Evolutionary conservation across 805 yeast genomes (phyloP).

Genomic region (Barnettozyma pratensis): DNA sequence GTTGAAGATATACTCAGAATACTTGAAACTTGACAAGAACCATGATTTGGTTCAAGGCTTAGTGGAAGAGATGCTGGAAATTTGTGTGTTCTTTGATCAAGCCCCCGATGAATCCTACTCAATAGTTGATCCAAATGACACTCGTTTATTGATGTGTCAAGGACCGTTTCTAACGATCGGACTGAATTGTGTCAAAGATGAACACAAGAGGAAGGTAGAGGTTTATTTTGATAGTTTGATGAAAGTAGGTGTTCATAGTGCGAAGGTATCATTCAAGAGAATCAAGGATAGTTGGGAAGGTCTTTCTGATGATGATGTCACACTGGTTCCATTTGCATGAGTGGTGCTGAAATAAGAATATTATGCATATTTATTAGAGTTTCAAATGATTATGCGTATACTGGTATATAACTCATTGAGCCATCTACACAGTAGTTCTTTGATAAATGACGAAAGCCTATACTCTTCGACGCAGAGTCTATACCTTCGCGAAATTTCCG

Average conservation of each 20-base stretch:
- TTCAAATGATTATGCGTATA: neutral
- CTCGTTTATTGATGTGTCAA: conserved; percentile 21
- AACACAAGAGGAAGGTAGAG: conserved; percentile 10
- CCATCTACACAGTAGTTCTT: too few relatives aligned
- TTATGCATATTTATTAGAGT: neutral
- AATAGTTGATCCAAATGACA: conserved; percentile 11
- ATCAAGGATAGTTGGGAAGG: conserved; percentile 20
- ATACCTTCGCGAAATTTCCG: too few relatives aligned
- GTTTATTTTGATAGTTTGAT: conserved; percentile 15
- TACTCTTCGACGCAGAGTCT: too few relatives aligned
- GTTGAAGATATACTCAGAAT: conserved; percentile 29
- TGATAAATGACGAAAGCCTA: too few relatives aligned
- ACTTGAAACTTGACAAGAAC: conserved; percentile 29
- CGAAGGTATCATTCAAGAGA: conserved; percentile 14
- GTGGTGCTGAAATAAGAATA: neutral
- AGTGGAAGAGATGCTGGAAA: conserved; percentile 14
- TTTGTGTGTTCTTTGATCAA: conserved; percentile 16
- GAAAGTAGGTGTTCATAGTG: conserved; percentile 18
- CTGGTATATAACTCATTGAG: too few relatives aligned
- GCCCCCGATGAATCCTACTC: neutral
- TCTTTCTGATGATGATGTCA: conserved; percentile 4
- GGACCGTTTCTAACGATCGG: conserved; percentile 22
- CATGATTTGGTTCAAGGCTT: conserved; percentile 15
- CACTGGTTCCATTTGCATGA: conserved; percentile 20
- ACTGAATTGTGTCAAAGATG: conserved; percentile 11